Evolutionary conservation across 306 rosid species (phyloP), one percentile per base, ranked within the genome.

Genomic region (Trichosanthes truncata): DNA sequence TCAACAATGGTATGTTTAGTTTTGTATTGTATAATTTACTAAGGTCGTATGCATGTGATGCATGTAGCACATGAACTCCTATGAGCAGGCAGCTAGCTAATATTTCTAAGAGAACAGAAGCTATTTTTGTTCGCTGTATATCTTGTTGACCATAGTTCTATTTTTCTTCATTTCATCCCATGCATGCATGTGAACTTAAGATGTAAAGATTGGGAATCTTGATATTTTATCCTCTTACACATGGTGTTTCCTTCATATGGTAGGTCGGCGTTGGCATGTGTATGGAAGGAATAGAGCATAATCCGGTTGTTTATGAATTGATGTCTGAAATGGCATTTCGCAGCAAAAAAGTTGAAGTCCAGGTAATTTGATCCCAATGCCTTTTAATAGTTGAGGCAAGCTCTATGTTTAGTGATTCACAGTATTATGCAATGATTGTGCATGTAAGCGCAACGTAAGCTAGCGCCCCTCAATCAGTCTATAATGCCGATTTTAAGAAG

Each of bases 231-330:
- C 57, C 59, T 66, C 61, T 66, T 81, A 52, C 62, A 26, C 45
- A 1, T 65, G 63, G 49, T 66, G 38, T 71, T 61, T 35, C 8
- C 53, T 9, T 67, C 80, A 66, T 69, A 45, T 40, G 82, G 85
- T 79, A 94, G 98, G 89, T 92, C 63, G 98, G 98, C 40, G 97
- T 94, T 87, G 98, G 98, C 78, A 89, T 89, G 95, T 92, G 98
- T 87, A 94, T 94, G 98, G 98, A 94, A 88, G 98, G 97, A 80
- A 94, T 91, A 84, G 97, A 94, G 89, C 96, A 92, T 6, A 92
- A 94, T 85, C 97, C 97, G 55, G 89, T 94, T 57, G 89, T 91
- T 82, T 91, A 89, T 68, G 97, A 94, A 81, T 80, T 94, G 83
- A 92, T 87, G 91, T 87, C 98, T 46, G 98, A 94, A 87, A 94